Base-by-base conservation (phyloP, 2,329 filamentous ascomycete species). In the Botrytis cinerea region DNA sequence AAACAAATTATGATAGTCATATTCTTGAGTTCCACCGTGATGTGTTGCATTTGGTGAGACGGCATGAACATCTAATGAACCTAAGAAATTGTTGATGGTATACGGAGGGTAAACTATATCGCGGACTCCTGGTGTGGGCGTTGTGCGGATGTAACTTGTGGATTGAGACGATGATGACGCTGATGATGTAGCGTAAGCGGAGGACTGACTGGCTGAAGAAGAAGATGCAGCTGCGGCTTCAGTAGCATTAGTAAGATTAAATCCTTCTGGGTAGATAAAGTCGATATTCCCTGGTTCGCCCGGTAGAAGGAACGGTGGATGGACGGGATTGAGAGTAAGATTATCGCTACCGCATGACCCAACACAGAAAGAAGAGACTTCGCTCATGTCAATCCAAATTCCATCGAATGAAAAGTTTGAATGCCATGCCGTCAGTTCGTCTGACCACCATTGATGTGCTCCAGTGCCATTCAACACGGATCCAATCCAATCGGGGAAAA, bases 1-100 rank as follows among this genome's bases (percentile, higher is more conserved):
- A 78, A 87, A 95, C 1, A 96, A 83, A 79, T 93, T 96, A 85
- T 97, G 94, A 40, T 93, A 89, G 80, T 97, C 93, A 79, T 97
- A 97, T 80, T 97, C 92, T 59, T 88, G 81, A 1, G 89, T 85
- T 6, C 92, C 93, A 77, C 93, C 92, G 63, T 88, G 84, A 79
- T 96, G 92, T 3, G 91, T 94, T 0, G 93, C 91, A 78, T 96
- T 94, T 0, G 93, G 92, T 74, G 89, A 90, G 40, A 95, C 86
- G 1, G 93, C 92, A 78, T 93, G 89, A 2, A 91, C 89, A 25
- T 89, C 90, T 35, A 95, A 85, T 78, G 93, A 92, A 25, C 91
- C 92, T 61, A 92, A 87, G 59, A 90, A 87, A 80, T 95, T 88
- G 80, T 94, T 90, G 79, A 95, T 91, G 9, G 89, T 88, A 78